phyloP scores from a whole-genome alignment of 768 basidiomycete genomes.

The Suillus plorans region DNA sequence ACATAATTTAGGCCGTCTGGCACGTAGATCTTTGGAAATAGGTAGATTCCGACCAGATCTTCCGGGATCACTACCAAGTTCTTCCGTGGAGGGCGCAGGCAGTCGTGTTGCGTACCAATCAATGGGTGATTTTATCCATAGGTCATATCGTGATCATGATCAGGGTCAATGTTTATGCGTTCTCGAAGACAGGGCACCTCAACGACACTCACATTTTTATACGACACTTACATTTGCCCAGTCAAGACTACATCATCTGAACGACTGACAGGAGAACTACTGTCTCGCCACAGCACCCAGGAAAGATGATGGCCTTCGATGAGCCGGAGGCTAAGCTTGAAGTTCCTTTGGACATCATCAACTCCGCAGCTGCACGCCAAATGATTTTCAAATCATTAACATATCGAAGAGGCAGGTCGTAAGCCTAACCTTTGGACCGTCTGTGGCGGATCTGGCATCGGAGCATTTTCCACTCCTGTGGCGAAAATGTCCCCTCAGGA shows the following conservation, averaged over 20 bases:
- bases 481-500: conserved; percentile 26
- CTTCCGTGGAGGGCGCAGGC: not conserved
- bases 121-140: not conserved
- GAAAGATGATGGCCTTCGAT: not conserved
- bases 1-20: not conserved
- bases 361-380: not conserved
- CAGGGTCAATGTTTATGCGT: not conserved
- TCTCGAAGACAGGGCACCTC: not conserved
- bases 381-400: not conserved
- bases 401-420: not conserved
- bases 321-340: not conserved
- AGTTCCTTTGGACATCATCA: not conserved
- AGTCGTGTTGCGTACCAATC: not conserved
- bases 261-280: not conserved
- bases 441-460: conserved; percentile 29
- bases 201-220: not conserved
- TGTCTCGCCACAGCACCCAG: not conserved
- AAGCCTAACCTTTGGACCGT: conserved; percentile 24
- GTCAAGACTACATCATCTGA: not conserved
- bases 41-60: not conserved
- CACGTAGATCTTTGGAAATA: not conserved
- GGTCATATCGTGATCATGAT: not conserved
- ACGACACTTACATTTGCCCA: not conserved
- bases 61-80: not conserved
- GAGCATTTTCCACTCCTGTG: conserved; percentile 27